phyloP scores from a whole-genome alignment of 2,329 filamentous ascomycete genomes.

The Xylariaceae sp. region DNA sequence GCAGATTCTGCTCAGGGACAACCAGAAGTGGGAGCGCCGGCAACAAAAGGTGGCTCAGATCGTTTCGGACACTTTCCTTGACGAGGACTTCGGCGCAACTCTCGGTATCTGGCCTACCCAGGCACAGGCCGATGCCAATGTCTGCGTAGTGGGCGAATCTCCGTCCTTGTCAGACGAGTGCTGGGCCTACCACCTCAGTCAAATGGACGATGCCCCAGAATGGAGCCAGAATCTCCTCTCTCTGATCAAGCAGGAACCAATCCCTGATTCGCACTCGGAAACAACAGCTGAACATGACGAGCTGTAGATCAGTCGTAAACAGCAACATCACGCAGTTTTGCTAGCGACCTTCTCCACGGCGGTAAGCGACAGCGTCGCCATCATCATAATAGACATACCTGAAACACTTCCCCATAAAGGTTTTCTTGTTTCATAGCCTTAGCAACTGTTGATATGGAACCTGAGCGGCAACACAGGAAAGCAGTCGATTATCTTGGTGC shows the following conservation, averaged over 20 bases:
- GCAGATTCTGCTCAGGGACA: constrained; percentile 45
- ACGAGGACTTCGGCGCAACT: constrained; percentile 56
- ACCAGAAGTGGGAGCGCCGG: constrained; percentile 45
- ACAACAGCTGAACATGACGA: constrained; percentile 9
- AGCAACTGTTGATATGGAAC: not conserved
- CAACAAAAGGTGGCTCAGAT: constrained; percentile 53
- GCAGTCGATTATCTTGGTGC: not conserved
- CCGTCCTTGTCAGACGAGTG: constrained; percentile 45
- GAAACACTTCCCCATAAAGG: not conserved
- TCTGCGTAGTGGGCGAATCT: constrained; percentile 33
- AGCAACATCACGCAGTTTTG: not conserved
- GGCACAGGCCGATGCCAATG: constrained; percentile 31
- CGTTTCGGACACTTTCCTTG: constrained; percentile 61
- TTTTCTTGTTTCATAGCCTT: not conserved
- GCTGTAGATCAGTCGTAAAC: constrained; percentile 7
- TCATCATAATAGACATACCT: not conserved
- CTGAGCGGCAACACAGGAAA: not conserved
- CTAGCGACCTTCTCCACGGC: not conserved
- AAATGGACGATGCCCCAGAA: constrained; percentile 25
- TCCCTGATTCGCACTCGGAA: constrained; percentile 1
- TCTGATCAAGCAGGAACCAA: constrained; percentile 19
- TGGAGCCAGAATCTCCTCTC: constrained; percentile 39
- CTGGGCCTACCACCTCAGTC: constrained; percentile 50
- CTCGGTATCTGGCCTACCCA: constrained; percentile 51
- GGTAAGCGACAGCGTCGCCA: not conserved